A percentile compares a stretch with the other conserved stretches of the same genome.
phyloP scores from a whole-genome alignment of 768 basidiomycete genomes.

The Hebeloma cylindrosporum region DNA sequence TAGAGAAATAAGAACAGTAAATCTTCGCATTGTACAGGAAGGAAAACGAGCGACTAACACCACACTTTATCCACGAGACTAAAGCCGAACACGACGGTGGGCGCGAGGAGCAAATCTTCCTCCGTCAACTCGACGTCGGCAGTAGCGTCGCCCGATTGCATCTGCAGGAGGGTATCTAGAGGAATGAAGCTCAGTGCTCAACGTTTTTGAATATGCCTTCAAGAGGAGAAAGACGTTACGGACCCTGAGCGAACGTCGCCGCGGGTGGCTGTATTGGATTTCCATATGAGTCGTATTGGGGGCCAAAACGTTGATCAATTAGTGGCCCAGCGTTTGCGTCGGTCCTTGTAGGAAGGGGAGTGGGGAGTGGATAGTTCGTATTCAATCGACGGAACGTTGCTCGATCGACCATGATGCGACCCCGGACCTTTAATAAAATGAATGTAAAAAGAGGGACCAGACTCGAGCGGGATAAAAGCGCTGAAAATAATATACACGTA shows the following conservation, averaged over 20 bases:
- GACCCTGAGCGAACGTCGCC: not conserved
- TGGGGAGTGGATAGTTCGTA: slow-evolving; percentile 48
- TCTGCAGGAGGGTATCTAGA: slow-evolving; percentile 6
- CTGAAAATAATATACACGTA: slow-evolving; percentile 24
- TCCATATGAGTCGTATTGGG: slow-evolving; percentile 17
- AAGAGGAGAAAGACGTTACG: not conserved
- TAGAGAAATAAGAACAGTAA: not conserved
- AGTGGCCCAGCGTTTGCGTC: slow-evolving; percentile 12
- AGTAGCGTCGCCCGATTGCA: slow-evolving; percentile 22
- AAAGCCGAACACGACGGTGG: slow-evolving; percentile 62
- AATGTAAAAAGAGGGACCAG: not conserved
- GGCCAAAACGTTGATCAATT: slow-evolving; percentile 9
- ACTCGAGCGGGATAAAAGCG: not conserved
- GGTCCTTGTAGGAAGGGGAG: slow-evolving; percentile 29
- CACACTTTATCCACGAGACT: slow-evolving; percentile 59
- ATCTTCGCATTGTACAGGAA: not conserved
- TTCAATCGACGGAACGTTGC: slow-evolving; percentile 54
- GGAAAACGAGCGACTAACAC: slow-evolving; percentile 38
- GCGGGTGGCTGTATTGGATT: slow-evolving; percentile 14
- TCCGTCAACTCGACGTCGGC: slow-evolving; percentile 41
- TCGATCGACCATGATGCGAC: slow-evolving; percentile 64
- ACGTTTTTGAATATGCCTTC: not conserved
- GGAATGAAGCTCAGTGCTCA: not conserved
- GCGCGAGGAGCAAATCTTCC: slow-evolving; percentile 54
- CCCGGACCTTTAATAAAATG: too few relatives aligned